A percentile compares a stretch with the other conserved stretches of the same genome.
Conservation (phyloP, 192 early-diverging fungal species). For the Backusella liffmaniae region DNA sequence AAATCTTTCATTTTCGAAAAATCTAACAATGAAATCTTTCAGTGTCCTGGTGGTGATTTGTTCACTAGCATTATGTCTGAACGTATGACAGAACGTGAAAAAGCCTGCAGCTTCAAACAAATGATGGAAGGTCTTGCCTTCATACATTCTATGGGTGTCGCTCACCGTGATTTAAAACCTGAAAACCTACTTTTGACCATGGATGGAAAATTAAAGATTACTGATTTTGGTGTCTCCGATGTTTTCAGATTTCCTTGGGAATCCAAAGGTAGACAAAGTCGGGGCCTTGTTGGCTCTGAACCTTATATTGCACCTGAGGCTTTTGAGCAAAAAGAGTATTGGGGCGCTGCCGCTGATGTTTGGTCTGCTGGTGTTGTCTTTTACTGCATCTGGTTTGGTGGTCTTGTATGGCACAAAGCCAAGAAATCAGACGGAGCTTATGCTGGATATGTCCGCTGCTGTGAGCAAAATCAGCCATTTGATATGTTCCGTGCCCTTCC, state of each 20-base stretch:
- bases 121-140: conserved; percentile 87
- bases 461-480: conserved; percentile 37
- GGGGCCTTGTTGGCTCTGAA: conserved; percentile 89
- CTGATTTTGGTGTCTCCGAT: conserved; percentile 97
- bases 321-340: conserved; percentile 81
- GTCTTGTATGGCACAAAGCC: conserved; percentile 33
- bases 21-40: conserved; percentile 19
- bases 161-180: conserved; percentile 83
- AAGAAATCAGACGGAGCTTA: conserved; percentile 33
- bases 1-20: conserved; percentile 35
- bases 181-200: conserved; percentile 89
- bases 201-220: conserved; percentile 85
- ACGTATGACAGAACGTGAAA: conserved; percentile 67
- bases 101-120: conserved; percentile 96
- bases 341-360: conserved; percentile 86
- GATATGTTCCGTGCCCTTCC: conserved; percentile 22
- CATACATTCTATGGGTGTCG: conserved; percentile 92
- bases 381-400: conserved; percentile 32
- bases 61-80: conserved; percentile 81
- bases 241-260: conserved; percentile 92
- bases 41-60: conserved; percentile 91
- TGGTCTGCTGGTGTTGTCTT: conserved; percentile 94
- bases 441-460: conserved; percentile 36
- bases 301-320: conserved; percentile 98
- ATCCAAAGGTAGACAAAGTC: conserved; percentile 67